Conservation (phyloP, 306 rosid species). For the Mimosa bimucronata region DNA sequence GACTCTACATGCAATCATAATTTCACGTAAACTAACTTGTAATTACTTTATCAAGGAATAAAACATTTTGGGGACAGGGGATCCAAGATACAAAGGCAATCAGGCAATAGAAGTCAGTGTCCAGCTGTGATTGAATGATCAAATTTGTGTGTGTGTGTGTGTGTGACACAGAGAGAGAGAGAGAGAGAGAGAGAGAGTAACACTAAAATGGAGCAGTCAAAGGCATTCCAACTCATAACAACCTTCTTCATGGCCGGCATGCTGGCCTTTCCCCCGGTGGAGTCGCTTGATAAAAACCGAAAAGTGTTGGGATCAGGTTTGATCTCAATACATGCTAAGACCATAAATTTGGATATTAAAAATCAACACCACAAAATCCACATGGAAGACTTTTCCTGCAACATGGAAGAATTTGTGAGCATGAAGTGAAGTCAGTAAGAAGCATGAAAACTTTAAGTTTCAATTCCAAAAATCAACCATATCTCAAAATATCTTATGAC, state of each 20-base stretch:
- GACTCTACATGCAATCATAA: too few relatives aligned
- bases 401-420: constrained; percentile 37
- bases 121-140: background rate
- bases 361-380: constrained; percentile 39
- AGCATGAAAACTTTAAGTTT: background rate
- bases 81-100: background rate
- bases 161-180: background rate
- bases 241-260: constrained; percentile 74
- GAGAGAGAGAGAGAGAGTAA: background rate
- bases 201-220: constrained; percentile 10
- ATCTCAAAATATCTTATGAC: background rate
- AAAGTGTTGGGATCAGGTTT: constrained; percentile 22
- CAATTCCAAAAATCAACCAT: constrained; percentile 22
- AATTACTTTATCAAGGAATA: background rate
- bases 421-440: constrained; percentile 19
- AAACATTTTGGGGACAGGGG: background rate
- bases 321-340: constrained; percentile 30
- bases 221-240: constrained; percentile 29
- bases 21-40: too few relatives aligned
- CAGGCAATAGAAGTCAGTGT: constrained; percentile 7
- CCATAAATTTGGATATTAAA: constrained; percentile 41
- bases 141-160: background rate
- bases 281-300: constrained; percentile 27
- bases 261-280: constrained; percentile 51
- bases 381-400: constrained; percentile 40